Percentiles rank a stretch among this genome's conserved stretches.
These are phyloP conservation scores for Westerdykella ornata DNA, from an alignment of 2,329 filamentous ascomycete species.

Conservation along the genomic window DNA sequence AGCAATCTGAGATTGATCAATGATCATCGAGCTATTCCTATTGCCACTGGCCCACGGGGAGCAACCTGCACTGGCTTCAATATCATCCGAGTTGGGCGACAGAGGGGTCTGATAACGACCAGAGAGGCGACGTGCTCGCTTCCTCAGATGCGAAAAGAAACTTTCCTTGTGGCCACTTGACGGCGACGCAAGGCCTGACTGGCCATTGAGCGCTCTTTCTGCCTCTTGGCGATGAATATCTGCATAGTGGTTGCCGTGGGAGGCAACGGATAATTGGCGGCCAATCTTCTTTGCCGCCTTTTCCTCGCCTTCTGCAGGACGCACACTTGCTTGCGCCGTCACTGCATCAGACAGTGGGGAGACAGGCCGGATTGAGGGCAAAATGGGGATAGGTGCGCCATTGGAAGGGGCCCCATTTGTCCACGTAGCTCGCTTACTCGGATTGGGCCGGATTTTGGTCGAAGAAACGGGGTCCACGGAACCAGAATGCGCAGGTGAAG, in stretches of 20 bases:
- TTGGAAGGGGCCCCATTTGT: constrained; percentile 69
- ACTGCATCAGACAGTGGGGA: constrained; percentile 94
- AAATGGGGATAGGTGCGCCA: constrained; percentile 85
- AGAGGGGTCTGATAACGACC: constrained; percentile 79
- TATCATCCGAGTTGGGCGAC: constrained; percentile 73
- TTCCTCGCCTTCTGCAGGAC: constrained; percentile 52
- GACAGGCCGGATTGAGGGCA: constrained; percentile 89
- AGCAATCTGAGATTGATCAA: constrained; percentile 48
- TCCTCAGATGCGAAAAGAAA: constrained; percentile 95
- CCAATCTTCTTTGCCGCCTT: constrained; percentile 85
- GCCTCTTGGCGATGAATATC: constrained; percentile 87
- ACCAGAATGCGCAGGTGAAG: constrained; percentile 40
- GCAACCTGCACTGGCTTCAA: constrained; percentile 89
- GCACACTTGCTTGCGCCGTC: constrained; percentile 75
- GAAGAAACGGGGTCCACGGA: constrained; percentile 40
- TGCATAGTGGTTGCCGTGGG: constrained; percentile 85
- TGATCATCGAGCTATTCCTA: constrained; percentile 72
- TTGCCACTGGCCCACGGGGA: constrained; percentile 76
- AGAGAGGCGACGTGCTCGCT: constrained; percentile 85
- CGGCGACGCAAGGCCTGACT: constrained; percentile 67
- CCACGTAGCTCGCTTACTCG: constrained; percentile 87
- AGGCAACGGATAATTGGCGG: constrained; percentile 85
- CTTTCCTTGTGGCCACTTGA: constrained; percentile 80
- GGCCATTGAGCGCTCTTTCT: constrained; percentile 81
- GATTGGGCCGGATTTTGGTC: constrained; percentile 51